phyloP scores from a whole-genome alignment of 2,329 filamentous ascomycete species.

The Cytospora mali region DNA sequence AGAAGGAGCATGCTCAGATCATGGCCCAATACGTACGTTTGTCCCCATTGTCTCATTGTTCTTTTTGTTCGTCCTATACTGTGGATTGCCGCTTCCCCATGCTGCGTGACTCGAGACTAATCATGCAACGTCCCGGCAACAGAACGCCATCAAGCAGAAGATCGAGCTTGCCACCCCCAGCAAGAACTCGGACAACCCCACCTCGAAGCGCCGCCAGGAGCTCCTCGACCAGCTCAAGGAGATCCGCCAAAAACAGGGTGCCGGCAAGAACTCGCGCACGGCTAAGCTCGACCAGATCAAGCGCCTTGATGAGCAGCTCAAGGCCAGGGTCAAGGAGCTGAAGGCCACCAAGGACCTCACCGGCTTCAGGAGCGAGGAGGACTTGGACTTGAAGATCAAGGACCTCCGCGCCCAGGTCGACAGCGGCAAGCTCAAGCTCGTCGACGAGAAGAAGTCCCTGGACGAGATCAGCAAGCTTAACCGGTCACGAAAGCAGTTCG shows the following conservation, averaged over 20 bases:
- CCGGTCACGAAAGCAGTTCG: constrained; percentile 91
- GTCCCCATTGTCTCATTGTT: neutral
- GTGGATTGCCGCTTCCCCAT: neutral
- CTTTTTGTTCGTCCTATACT: constrained; percentile 14
- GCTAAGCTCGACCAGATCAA: constrained; percentile 88
- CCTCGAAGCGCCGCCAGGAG: constrained; percentile 81
- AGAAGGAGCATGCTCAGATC: constrained; percentile 81
- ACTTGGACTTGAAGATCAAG: constrained; percentile 82
- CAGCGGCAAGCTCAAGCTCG: constrained; percentile 87
- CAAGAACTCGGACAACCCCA: constrained; percentile 75
- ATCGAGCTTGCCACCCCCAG: constrained; percentile 78
- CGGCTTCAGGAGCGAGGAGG: constrained; percentile 83
- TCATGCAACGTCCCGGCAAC: constrained; percentile 26
- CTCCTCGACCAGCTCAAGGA: constrained; percentile 79
- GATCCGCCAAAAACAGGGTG: constrained; percentile 85
- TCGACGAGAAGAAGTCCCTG: constrained; percentile 95
- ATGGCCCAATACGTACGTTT: constrained; percentile 59
- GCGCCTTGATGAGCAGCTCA: constrained; percentile 85
- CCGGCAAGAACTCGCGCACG: constrained; percentile 79
- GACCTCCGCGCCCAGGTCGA: constrained; percentile 84
- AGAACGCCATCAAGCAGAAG: constrained; percentile 89
- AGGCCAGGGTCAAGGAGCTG: constrained; percentile 81
- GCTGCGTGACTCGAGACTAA: neutral
- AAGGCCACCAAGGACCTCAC: constrained; percentile 82
- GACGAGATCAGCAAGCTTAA: constrained; percentile 79